Evolutionary conservation across 2,329 filamentous ascomycete species (phyloP), one percentile per base, ranked within the genome.

Genomic region (Arthrobotrys pseudoclavata): DNA sequence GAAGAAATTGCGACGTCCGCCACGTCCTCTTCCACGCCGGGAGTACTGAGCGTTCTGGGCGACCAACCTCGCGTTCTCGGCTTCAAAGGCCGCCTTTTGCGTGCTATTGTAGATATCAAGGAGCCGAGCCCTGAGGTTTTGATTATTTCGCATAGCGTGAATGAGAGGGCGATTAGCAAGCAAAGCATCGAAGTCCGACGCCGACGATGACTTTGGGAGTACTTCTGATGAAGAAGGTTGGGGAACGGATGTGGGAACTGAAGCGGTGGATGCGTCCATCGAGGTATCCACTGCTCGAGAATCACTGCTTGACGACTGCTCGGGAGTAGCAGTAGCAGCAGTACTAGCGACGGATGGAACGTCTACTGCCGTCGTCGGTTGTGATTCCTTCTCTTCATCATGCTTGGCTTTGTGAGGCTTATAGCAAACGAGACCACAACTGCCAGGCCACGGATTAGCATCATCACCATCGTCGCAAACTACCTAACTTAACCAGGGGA

Each of bases 401-500:
- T 79, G 75, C 50, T 79, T 69, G 15, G 55, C 57, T 53, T 79
- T 79, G 52, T 79, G 75, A 57, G 75, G 75, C 63, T 79, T 79
- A 72, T 79, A 79, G 45, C 75, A 79, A 60, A 61, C 69, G 22
- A 79, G 69, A 22, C 57, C 61, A 45, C 75, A 79, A 62, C 75
- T 79, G 50, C 20, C 4, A 15, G 22, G 60, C n/a, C 10, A 53
- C 4, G 3, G 26, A 61, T 40, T 12, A 55, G 13, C 18, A 60
- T 24, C 55, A 57, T 26, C 52, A 22, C 15, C 29, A 40, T 26
- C 55, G 26, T 60, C 55, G 34, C 31, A 26, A 60, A 63, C 20
- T 18, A n/a, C n/a, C 24, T 13, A 34, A n/a, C 20, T 29, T 1
- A 63, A 26, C n/a, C 20, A 29, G 12, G 12, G 47, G 31, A 62